Evolutionary conservation across 148 eudicot species (phyloP).

Genomic region (Amaranthus palmeri): DNA sequence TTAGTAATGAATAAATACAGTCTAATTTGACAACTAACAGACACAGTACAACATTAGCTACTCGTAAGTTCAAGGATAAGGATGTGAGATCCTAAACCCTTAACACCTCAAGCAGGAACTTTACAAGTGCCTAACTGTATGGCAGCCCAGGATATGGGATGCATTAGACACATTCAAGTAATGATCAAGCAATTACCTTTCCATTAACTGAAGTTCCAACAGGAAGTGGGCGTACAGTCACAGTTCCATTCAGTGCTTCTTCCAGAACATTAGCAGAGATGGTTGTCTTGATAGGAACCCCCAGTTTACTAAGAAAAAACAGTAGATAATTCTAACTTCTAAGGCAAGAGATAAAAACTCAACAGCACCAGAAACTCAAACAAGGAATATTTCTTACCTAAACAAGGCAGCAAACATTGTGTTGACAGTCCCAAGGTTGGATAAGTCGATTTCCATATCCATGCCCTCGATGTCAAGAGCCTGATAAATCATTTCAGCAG

Average conservation of each 20-base stretch:
- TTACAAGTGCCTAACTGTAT: not conserved
- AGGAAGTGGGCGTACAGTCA: conserved; percentile 83
- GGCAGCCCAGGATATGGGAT: not conserved
- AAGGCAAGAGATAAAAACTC: conserved; percentile 13
- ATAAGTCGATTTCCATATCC: conserved; percentile 98
- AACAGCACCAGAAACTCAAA: not conserved
- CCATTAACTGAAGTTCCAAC: conserved; percentile 91
- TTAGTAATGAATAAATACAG: not conserved
- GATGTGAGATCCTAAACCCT: not conserved
- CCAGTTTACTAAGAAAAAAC: conserved; percentile 62
- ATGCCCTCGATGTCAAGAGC: conserved; percentile 92
- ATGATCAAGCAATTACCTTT: conserved; percentile 49
- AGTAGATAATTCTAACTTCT: not conserved
- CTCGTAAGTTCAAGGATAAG: not conserved
- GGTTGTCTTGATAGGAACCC: conserved; percentile 99
- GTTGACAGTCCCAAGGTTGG: conserved; percentile 97
- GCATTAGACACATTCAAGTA: not conserved
- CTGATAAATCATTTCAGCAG: conserved; percentile 29
- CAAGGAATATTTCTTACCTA: conserved; percentile 40
- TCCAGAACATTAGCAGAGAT: conserved; percentile 95
- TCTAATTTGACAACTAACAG: not conserved
- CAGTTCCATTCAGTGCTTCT: conserved; percentile 91
- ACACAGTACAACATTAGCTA: not conserved
- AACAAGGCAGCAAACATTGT: conserved; percentile 97
- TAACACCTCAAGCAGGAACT: not conserved